Base-by-base conservation (phyloP, 1,284 basidiomycete genomes). In the Inonotus obliquus region DNA sequence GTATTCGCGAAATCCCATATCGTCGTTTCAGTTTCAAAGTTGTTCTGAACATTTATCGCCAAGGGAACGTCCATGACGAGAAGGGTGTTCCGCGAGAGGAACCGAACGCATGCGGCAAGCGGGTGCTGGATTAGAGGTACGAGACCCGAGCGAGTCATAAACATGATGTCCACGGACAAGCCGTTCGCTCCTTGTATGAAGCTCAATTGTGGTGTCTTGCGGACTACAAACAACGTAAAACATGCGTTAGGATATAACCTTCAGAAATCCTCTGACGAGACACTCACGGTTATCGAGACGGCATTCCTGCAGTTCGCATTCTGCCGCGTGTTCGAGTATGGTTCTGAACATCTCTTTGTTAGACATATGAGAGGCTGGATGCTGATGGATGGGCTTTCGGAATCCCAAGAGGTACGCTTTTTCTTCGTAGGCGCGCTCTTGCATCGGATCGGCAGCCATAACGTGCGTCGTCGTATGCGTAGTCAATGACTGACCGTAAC, bases 201-300 rank as follows among this genome's bases (percentile, higher is more conserved):
- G 19, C 41, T 51, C 6, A 57, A 39, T 0, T 37, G 47, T 35
- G 45, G 41, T 2, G 44, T 45, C 60, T 32, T 54, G 23, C 48
- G 51, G 25, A 21, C 54, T 53, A 19, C 11, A 32, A 45, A n/a
- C 17, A 45, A 6, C 47, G 23, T 25, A 21, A 32, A 25, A 10
- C 11, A 25, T 2, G 13, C 38, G 7, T 25, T 47, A 7, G 11
- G n/a, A 10, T 7, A 44, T n/a, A 17, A 44, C 4, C 4, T 4
- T 9, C 32, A 9, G 9, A 32, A 41, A 25, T 25, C 2, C 4
- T 37, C 21, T n/a, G 23, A 23, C 27, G 14, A n/a, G n/a, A 38
- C n/a, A 54, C 61, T 41, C 32, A 63, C 61, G 37, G 19, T 52
- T 49, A 41, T 63, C 61, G 17, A 63, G 51, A 29, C 57, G 57